These are phyloP conservation scores for Ceratocystis variospora DNA, from an alignment of 2,329 filamentous ascomycete species.

Conservation along the genomic window DNA sequence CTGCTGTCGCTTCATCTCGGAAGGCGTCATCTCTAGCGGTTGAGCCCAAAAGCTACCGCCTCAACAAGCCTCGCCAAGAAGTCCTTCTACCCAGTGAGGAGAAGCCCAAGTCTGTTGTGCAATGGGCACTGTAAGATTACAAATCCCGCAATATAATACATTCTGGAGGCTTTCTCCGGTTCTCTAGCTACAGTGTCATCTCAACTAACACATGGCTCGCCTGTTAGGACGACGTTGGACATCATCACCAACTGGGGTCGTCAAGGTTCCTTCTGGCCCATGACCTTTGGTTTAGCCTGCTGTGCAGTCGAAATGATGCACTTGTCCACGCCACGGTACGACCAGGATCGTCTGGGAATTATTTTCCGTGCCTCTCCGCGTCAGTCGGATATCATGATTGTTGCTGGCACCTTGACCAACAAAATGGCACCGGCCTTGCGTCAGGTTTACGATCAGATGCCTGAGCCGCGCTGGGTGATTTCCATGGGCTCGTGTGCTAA, in stretches of 20 bases:
- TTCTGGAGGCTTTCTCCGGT: not conserved
- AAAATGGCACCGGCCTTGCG: slow-evolving; percentile 88
- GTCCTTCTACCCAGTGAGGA: slow-evolving; percentile 68
- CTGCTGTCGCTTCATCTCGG: slow-evolving; percentile 51
- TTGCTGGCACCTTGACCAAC: slow-evolving; percentile 83
- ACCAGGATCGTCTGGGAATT: slow-evolving; percentile 76
- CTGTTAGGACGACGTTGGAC: slow-evolving; percentile 57
- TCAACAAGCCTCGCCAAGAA: slow-evolving; percentile 41
- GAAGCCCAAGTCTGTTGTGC: slow-evolving; percentile 62
- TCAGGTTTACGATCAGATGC: slow-evolving; percentile 93
- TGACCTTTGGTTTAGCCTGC: slow-evolving; percentile 80
- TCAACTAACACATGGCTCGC: not conserved
- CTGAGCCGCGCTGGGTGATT: slow-evolving; percentile 72
- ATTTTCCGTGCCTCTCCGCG: slow-evolving; percentile 81
- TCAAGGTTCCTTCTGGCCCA: slow-evolving; percentile 73
- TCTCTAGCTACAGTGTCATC: not conserved
- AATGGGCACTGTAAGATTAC: slow-evolving; percentile 74
- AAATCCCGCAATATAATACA: no score
- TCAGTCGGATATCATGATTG: slow-evolving; percentile 87
- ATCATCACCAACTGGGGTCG: slow-evolving; percentile 72
- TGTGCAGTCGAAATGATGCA: slow-evolving; percentile 92
- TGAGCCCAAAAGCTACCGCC: slow-evolving; percentile 35
- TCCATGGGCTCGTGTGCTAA: slow-evolving; percentile 79
- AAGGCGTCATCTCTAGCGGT: slow-evolving; percentile 46
- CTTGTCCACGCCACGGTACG: slow-evolving; percentile 73